Evolutionary conservation across 1,284 basidiomycete genomes (phyloP), one percentile per base, ranked within the genome.

Genomic region (Ceratobasidium sp.): DNA sequence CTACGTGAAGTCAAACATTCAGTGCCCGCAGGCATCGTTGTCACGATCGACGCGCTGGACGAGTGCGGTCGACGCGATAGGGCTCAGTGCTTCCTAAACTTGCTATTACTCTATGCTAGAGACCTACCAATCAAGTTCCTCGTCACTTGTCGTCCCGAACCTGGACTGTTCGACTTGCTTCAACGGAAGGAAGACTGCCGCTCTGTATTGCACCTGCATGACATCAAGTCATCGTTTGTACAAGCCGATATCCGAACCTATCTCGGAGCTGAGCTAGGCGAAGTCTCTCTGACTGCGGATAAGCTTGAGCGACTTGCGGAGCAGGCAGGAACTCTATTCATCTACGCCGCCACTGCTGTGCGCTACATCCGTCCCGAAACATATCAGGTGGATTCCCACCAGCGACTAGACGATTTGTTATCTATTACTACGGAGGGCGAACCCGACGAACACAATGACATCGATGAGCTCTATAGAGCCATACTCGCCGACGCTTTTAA

Each of bases 121-220:
- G 31, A 60, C 3, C 8, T 60, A 9, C 57, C 57, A 19, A 3
- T 60, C 57, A 60, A 60, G 31, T 60, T 60, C 33, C 41, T 60
- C 57, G 33, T 60, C 19, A 41, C 57, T n/a, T n/a, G 57, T 60
- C 57, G 57, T n/a, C 57, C 57, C 29, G 57, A 60, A 19, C 31
- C 31, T n/a, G 57, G 41, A 29, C 33, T 60, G 11, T 44, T 17
- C 9, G 36, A 36, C 19, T 2, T 5, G 19, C 33, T 60, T 17
- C 17, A n/a, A 9, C 4, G 31, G 4, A 29, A 41, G 9, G 29
- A 19, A 4, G 31, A 19, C 2, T 5, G 27, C 19, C 57, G 57
- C 9, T 15, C 57, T 15, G 57, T 44, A 7, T 14, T 60, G 5
- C 36, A 60, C 33, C 24, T 60, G 7, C 57, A 60, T 33, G 57